Evolutionary conservation across 2,329 filamentous ascomycete genomes (phyloP), one percentile per base, ranked within the genome.

Genomic region (Fonsecaea multimorphosa): DNA sequence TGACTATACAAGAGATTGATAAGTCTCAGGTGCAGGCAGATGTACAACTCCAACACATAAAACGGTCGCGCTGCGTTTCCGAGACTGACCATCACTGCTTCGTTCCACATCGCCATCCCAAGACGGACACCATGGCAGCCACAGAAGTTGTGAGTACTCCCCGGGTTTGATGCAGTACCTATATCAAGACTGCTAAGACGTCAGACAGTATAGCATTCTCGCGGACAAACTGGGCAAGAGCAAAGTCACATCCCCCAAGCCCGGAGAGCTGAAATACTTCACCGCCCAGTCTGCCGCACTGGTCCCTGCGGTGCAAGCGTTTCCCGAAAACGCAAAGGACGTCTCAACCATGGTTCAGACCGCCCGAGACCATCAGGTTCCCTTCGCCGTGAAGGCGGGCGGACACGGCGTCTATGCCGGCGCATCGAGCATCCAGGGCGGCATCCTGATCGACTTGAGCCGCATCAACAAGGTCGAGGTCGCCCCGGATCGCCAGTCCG

Each of bases 231-330:
- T 49, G 6, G 44, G 44, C 2, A 24, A 49, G 44, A 24, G 22
- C 19, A 49, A 49, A 9, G 9, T 49, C 44, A 2, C n/a, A 22
- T 8, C 9, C 9, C 44, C 44, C 19, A 22, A 12, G 22, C 7
- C 44, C 7, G 44, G 44, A 11, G 44, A 49, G 44, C 44, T 49
- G 44, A 49, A 49, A 24, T 49, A 49, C 44, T 49, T 49, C 19
- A 24, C 19, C 1, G 44, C 44, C 7, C 44, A 49, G 19, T 49
- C 44, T 19, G 44, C 44, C 3, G 44, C 44, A 9, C 44, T 27
- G 8, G 44, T 49, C 22, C 19, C 44, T 4, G 44, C 44, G 2
- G 44, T 24, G 9, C 44, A 49, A 49, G 44, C 24, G 22, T 24
- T 49, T 9, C 44, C 44, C 1, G 44, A 49, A 24, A 24, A 49